Evolutionary conservation across 1,284 basidiomycete genomes (phyloP), one percentile per base, ranked within the genome.

Genomic region (Tilletia walkeri): DNA sequence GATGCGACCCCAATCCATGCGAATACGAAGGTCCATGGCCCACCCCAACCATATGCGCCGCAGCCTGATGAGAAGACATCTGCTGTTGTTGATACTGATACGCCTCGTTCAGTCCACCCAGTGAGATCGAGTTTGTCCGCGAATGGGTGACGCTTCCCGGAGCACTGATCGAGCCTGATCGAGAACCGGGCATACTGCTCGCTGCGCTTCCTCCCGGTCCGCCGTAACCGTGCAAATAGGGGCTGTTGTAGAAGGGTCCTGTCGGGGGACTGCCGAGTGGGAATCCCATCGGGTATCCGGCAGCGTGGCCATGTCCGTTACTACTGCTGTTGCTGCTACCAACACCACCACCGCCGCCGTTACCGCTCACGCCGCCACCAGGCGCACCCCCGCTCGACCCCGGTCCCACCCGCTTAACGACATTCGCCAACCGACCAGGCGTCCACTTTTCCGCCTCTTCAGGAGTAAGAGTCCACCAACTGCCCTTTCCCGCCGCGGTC

Each of bases 401-500:
- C 10, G 50, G 20, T 18, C 50, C 50, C 10, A 12, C n/a, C 18
- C 50, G 50, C 74, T 80, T 80, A 61, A 82, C 75, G 3, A 78
- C 75, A 39, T 77, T 77, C 38, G 78, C 76, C 3, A 82, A 70
- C 16, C 80, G 73, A 10, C 78, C 78, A n/a, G 76, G 73, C 67
- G 77, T 78, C 75, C 75, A 80, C 2, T 77, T 77, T n/a, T 80
- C 79, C 45, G 77, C 73, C n/a, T 79, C 80, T 54, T 82, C 80
- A 7, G 75, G 70, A 45, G 75, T 78, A n/a, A 82, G 70, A 6
- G 79, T 82, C 81, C 81, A 82, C 81, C 81, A 82, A 70, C 76
- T 77, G 6, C 81, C 81, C 67, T 82, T 82, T 38, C 78, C 79
- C 34, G 77, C 74, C 4, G 78, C 78, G 45, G 72, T 76, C 39